phyloP scores from a whole-genome alignment of 345 rosid genomes.

The Geranium brycei region DNA sequence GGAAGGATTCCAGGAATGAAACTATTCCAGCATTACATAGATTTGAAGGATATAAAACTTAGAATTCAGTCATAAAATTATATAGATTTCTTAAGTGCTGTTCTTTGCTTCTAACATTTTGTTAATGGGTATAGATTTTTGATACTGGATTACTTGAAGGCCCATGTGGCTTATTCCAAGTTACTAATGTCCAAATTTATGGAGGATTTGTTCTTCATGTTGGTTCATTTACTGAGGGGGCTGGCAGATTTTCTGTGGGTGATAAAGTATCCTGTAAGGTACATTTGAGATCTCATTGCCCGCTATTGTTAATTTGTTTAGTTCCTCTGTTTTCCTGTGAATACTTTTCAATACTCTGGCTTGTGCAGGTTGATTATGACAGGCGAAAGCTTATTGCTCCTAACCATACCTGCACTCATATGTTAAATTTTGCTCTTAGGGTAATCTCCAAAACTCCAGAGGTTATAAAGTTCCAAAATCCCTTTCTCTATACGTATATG shows the following conservation, averaged over 20 bases:
- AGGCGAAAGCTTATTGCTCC: conserved; percentile 89
- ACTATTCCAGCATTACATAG: too few species aligned
- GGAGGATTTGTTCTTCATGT: conserved; percentile 91
- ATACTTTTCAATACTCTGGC: background rate
- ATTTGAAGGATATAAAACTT: too few species aligned
- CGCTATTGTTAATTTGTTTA: background rate
- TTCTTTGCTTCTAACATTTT: too few species aligned
- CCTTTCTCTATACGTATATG: too few species aligned
- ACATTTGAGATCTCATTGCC: conserved; percentile 5
- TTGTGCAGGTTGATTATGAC: conserved; percentile 70
- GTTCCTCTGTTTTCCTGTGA: background rate
- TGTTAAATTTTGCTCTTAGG: conserved; percentile 93
- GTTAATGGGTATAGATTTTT: conserved; percentile 36
- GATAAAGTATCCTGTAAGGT: conserved; percentile 81
- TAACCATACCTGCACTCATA: conserved; percentile 92
- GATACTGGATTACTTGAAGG: conserved; percentile 72
- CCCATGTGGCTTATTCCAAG: conserved; percentile 59
- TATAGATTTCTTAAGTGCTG: too few species aligned
- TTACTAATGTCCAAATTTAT: conserved; percentile 71
- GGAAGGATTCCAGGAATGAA: too few species aligned
- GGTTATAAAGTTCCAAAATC: background rate
- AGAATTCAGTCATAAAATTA: too few species aligned
- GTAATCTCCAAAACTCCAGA: conserved; percentile 19
- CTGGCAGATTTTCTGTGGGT: conserved; percentile 44
- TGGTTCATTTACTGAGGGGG: conserved; percentile 38